Evolutionary conservation across 2,329 filamentous ascomycete genomes (phyloP).

Genomic region (Ascochyta koolunga): DNA sequence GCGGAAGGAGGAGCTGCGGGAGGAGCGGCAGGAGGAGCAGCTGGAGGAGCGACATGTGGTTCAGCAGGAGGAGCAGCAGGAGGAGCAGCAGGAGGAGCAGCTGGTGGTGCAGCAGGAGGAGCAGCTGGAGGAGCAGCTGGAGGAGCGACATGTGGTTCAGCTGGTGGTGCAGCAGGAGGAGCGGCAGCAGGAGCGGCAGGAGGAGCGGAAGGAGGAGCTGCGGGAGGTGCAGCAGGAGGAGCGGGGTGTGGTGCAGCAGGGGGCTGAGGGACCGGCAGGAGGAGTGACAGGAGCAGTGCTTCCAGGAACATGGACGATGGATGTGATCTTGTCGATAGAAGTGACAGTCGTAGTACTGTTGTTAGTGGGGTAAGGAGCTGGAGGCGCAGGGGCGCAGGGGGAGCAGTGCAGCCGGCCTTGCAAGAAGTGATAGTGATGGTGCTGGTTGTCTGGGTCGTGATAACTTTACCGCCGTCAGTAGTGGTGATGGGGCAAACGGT

Average conservation of each 20-base stretch:
- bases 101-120: not conserved
- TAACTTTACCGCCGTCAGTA: not conserved
- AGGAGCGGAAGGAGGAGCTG: not conserved
- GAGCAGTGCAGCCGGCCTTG: conserved; percentile 13
- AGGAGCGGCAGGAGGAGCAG: not conserved
- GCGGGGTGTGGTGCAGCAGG: not conserved
- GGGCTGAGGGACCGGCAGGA: not conserved
- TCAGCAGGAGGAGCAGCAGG: not conserved
- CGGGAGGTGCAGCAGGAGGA: not conserved
- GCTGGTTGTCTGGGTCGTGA: conserved; percentile 7
- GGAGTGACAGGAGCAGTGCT: not conserved
- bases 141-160: not conserved
- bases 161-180: not conserved
- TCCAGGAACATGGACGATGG: not conserved
- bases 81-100: not conserved
- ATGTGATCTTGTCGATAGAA: conserved; percentile 9
- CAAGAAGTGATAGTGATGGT: conserved; percentile 13
- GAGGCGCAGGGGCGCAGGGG: not conserved
- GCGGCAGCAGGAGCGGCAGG: not conserved
- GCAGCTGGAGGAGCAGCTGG: not conserved
- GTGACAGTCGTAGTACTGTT: conserved; percentile 9
- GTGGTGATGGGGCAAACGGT: conserved; percentile 11
- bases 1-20: not conserved
- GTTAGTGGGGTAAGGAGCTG: conserved; percentile 2
- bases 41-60: not conserved